A percentile compares a stretch with the other conserved stretches of the same genome.
phyloP scores from a whole-genome alignment of 805 yeast species.

The Yamadazyma insecticola region DNA sequence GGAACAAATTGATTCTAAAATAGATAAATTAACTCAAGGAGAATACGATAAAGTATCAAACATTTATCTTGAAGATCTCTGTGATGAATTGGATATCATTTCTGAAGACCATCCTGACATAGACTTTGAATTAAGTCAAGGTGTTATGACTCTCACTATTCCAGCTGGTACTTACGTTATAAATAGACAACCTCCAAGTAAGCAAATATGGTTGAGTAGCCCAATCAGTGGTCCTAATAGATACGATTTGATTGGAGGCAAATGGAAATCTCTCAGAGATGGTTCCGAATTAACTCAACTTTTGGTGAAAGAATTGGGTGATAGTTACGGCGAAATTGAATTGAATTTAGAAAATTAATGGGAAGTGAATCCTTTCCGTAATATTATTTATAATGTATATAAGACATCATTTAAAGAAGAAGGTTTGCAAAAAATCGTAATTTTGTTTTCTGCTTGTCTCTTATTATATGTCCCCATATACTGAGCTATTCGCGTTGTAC shows the following conservation, averaged over 20 bases:
- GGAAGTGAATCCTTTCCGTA: too few relatives aligned
- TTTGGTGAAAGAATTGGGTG: constrained; percentile 27
- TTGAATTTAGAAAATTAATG: constrained; percentile 14
- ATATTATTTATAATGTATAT: too few relatives aligned
- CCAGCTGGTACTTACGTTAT: constrained; percentile 82
- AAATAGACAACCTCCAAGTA: constrained; percentile 96
- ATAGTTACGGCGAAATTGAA: constrained; percentile 19
- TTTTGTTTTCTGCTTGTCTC: too few relatives aligned
- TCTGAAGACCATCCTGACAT: constrained; percentile 59
- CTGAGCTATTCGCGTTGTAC: too few relatives aligned
- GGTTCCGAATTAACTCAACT: constrained; percentile 29
- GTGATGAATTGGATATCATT: constrained; percentile 63
- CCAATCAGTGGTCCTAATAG: constrained; percentile 91
- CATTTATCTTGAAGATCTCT: constrained; percentile 61
- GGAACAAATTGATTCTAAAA: constrained; percentile 24
- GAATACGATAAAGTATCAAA: constrained; percentile 66
- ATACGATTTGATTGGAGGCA: constrained; percentile 61
- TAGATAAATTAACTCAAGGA: constrained; percentile 41
- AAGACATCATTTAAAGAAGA: too few relatives aligned
- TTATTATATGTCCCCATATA: too few relatives aligned
- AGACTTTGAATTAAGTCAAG: constrained; percentile 79
- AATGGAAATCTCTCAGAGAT: constrained; percentile 81
- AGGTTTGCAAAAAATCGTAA: too few relatives aligned
- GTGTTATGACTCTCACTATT: constrained; percentile 72
- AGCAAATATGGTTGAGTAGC: constrained; percentile 93